Percentiles rank a stretch among this genome's conserved stretches.
phyloP scores from a whole-genome alignment of 1,139 yeast genomes.

The Yamadazyma atlantica region DNA sequence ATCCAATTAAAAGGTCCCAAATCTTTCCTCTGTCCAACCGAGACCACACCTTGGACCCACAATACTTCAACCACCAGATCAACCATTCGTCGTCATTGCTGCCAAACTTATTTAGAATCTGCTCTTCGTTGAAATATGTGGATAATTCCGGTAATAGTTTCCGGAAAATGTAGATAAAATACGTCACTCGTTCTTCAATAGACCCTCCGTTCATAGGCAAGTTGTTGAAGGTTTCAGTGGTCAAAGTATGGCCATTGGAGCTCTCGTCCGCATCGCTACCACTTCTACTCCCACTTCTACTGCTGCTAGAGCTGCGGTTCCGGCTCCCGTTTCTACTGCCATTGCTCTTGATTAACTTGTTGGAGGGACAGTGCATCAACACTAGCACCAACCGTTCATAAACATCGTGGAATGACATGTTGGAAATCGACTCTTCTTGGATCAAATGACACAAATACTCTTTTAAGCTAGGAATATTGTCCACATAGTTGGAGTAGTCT shows the following conservation, averaged over 20 bases:
- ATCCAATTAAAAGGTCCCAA: constrained; percentile 86
- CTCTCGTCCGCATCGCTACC: neutral
- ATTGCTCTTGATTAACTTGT: constrained; percentile 11
- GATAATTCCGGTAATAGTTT: constrained; percentile 74
- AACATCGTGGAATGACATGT: constrained; percentile 61
- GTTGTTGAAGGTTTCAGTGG: constrained; percentile 27
- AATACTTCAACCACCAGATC: constrained; percentile 91
- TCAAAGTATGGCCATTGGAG: constrained; percentile 6
- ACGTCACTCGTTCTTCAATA: constrained; percentile 66
- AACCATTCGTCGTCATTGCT: constrained; percentile 84
- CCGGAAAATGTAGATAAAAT: constrained; percentile 67
- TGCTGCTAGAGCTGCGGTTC: no score
- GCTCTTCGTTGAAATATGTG: constrained; percentile 78
- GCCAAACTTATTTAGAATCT: constrained; percentile 60
- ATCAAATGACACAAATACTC: constrained; percentile 26
- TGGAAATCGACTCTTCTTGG: constrained; percentile 23
- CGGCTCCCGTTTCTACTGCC: neutral
- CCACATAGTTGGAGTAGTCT: constrained; percentile 50
- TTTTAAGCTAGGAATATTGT: constrained; percentile 29
- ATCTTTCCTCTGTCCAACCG: constrained; percentile 79
- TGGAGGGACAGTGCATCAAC: constrained; percentile 69
- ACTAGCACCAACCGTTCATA: constrained; percentile 78
- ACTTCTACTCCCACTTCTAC: constrained; percentile 1
- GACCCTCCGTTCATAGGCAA: constrained; percentile 65
- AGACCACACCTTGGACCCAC: constrained; percentile 88